Evolutionary conservation across 2,329 filamentous ascomycete species (phyloP).

Genomic region (Ustulina deusta): DNA sequence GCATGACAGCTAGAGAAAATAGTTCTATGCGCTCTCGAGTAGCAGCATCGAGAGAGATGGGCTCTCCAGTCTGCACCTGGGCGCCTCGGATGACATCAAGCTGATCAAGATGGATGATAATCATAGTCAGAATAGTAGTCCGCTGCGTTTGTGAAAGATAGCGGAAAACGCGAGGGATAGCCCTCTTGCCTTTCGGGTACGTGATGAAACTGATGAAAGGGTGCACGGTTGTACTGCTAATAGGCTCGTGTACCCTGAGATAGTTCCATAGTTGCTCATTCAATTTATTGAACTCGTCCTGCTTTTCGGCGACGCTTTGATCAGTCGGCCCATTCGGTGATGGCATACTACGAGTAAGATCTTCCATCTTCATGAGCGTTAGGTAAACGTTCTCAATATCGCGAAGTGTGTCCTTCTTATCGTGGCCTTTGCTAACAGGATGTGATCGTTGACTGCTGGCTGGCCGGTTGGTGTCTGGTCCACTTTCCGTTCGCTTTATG

Average conservation of each 20-base stretch:
- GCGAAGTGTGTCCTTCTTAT: slow-evolving; percentile 84
- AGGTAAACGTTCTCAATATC: slow-evolving; percentile 92
- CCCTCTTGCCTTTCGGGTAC: slow-evolving; percentile 95
- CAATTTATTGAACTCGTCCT: slow-evolving; percentile 86
- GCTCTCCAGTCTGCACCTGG: slow-evolving; percentile 78
- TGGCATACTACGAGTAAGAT: slow-evolving; percentile 86
- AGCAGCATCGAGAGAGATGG: slow-evolving; percentile 74
- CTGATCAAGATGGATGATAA: slow-evolving; percentile 91
- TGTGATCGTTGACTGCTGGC: slow-evolving; percentile 58
- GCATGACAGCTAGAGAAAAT: slow-evolving; percentile 89
- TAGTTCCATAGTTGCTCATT: slow-evolving; percentile 86
- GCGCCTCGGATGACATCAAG: slow-evolving; percentile 90
- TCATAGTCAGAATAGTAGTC: slow-evolving; percentile 94
- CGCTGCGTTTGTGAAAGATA: slow-evolving; percentile 93
- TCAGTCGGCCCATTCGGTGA: slow-evolving; percentile 73
- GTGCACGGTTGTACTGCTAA: slow-evolving; percentile 80
- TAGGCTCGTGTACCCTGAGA: slow-evolving; percentile 93
- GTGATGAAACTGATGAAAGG: slow-evolving; percentile 97
- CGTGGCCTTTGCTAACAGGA: slow-evolving; percentile 61
- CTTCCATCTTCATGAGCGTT: slow-evolving; percentile 92
- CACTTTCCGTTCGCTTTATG: slow-evolving; percentile 86
- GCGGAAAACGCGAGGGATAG: slow-evolving; percentile 92
- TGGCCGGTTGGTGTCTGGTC: slow-evolving; percentile 67
- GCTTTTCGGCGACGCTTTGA: slow-evolving; percentile 75
- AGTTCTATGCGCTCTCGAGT: slow-evolving; percentile 93